These are phyloP conservation scores for Stropharia rugosoannulata DNA, from an alignment of 768 basidiomycete genomes.

Conservation along the genomic window DNA sequence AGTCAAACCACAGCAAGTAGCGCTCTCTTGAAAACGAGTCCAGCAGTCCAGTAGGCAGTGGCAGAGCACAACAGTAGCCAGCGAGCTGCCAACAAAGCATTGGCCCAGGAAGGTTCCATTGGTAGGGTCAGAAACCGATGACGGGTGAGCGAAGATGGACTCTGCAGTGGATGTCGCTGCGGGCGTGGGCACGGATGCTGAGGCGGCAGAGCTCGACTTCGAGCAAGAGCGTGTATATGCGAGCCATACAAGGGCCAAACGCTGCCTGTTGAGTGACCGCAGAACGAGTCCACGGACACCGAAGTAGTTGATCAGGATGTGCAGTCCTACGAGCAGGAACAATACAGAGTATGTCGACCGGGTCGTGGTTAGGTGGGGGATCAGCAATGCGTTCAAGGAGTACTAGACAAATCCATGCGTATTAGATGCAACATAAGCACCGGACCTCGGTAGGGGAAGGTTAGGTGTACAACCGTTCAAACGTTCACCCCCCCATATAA, in stretches of 20 bases:
- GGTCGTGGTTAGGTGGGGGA: conserved; percentile 51
- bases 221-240: conserved; percentile 28
- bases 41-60: conserved; percentile 31
- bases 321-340: conserved; percentile 48
- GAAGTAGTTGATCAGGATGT: conserved; percentile 57
- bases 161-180: conserved; percentile 40
- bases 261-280: conserved; percentile 59
- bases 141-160: conserved; percentile 40
- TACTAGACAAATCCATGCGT: too few species aligned
- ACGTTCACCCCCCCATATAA: too few species aligned
- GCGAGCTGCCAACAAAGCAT: conserved; percentile 44
- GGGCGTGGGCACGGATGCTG: conserved; percentile 28
- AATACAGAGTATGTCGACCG: conserved; percentile 50
- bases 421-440: too few species aligned
- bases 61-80: conserved; percentile 35
- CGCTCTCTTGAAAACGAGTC: conserved; percentile 41
- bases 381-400: too few species aligned
- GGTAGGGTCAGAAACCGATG: conserved; percentile 34
- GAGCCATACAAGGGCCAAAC: conserved; percentile 53
- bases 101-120: conserved; percentile 36
- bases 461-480: too few species aligned
- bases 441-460: too few species aligned
- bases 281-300: conserved; percentile 59
- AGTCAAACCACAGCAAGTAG: conserved; percentile 56
- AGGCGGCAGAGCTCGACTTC: too few species aligned